Conservation (phyloP, 2,329 filamentous ascomycete species). For the Penicillium corylophilum region DNA sequence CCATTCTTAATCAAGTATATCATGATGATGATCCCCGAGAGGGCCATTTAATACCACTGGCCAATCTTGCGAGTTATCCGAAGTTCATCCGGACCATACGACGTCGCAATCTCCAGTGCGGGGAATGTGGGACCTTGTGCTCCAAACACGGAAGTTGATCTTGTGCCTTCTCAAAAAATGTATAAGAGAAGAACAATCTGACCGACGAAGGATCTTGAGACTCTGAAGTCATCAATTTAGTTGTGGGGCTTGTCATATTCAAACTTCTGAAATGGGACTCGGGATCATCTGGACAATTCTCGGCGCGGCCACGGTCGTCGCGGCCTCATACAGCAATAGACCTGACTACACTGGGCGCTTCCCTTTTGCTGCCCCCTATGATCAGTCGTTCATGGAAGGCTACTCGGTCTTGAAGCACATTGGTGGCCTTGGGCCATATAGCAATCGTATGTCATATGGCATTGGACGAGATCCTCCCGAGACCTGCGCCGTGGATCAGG, state of each 20-base stretch:
- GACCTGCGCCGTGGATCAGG: conserved; percentile 22
- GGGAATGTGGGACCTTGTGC: not conserved
- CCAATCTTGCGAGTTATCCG: not conserved
- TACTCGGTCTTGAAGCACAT: conserved; percentile 21
- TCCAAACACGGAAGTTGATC: not conserved
- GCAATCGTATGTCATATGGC: conserved; percentile 16
- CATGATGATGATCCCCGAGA: not conserved
- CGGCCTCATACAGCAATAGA: not conserved
- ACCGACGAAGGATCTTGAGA: not conserved
- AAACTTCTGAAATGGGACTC: not conserved
- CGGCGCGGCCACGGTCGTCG: not conserved
- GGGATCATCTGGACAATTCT: not conserved
- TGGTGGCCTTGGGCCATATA: conserved; percentile 22
- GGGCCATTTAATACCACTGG: not conserved
- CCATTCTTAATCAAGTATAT: not conserved
- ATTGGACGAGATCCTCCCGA: conserved; percentile 21
- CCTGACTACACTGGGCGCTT: not conserved
- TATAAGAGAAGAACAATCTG: not conserved
- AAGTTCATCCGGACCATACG: not conserved
- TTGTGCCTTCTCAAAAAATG: not conserved
- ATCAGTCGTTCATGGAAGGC: conserved; percentile 14
- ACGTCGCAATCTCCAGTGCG: not conserved
- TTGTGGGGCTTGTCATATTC: not conserved
- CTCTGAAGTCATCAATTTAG: not conserved
- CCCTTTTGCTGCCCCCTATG: not conserved